These are phyloP conservation scores for Irineochytrium annulatum DNA, from an alignment of 192 early-diverging fungal genomes.

Conservation along the genomic window DNA sequence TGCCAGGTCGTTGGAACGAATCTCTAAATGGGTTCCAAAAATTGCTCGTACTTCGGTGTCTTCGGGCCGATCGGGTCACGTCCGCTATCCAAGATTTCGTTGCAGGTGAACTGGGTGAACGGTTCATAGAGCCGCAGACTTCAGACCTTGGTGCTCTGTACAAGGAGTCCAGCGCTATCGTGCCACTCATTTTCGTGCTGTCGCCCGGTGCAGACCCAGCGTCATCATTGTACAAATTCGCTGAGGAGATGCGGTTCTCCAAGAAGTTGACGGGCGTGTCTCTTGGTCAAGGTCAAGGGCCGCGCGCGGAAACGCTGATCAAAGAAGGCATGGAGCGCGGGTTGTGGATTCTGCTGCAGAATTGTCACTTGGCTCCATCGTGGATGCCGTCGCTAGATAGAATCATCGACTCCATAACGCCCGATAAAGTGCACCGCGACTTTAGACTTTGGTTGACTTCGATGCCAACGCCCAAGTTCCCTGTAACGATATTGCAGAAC, in stretches of 20 bases:
- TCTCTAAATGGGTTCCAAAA: slow-evolving; percentile 42
- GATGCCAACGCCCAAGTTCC: slow-evolving; percentile 57
- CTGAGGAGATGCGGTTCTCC: slow-evolving; percentile 56
- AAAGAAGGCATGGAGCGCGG: slow-evolving; percentile 59
- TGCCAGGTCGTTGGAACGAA: slow-evolving; percentile 47
- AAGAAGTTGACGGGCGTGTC: slow-evolving; percentile 54
- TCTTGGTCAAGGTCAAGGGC: slow-evolving; percentile 58
- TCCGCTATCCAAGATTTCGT: slow-evolving; percentile 57
- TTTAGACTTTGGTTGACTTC: slow-evolving; percentile 57
- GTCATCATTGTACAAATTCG: slow-evolving; percentile 54
- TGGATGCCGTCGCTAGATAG: slow-evolving; percentile 59
- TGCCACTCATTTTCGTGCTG: slow-evolving; percentile 56
- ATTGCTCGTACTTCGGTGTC: slow-evolving; percentile 46
- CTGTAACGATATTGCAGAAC: slow-evolving; percentile 57
- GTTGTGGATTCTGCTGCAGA: slow-evolving; percentile 55
- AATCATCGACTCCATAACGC: slow-evolving; percentile 52
- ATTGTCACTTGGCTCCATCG: slow-evolving; percentile 55
- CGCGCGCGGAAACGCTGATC: slow-evolving; percentile 52
- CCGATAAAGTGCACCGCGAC: slow-evolving; percentile 55
- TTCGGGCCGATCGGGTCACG: slow-evolving; percentile 51
- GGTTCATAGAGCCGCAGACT: slow-evolving; percentile 56
- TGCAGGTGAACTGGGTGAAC: slow-evolving; percentile 42
- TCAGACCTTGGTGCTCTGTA: slow-evolving; percentile 49
- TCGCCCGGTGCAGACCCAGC: slow-evolving; percentile 59
- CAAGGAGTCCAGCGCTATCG: slow-evolving; percentile 51